Percentiles rank a stretch among this genome's conserved stretches.
Conservation (phyloP, 2,329 filamentous ascomycete species). For the Cordyceps militaris region DNA sequence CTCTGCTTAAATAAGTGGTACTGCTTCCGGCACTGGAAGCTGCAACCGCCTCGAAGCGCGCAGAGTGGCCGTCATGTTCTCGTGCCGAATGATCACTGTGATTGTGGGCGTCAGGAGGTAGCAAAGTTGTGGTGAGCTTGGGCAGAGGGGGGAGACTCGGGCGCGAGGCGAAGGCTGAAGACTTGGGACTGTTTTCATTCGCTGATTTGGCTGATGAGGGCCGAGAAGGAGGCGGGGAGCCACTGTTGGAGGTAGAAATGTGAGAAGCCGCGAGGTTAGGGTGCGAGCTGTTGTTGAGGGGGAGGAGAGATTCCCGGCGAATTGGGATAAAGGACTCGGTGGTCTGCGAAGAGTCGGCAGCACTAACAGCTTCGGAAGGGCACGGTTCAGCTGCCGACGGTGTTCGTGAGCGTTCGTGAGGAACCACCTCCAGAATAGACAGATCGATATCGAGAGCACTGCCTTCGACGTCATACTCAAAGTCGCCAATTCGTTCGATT, state of each 20-base stretch:
- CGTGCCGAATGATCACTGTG: slow-evolving; percentile 39
- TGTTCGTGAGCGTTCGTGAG: slow-evolving; percentile 26
- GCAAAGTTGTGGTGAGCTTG: slow-evolving; percentile 46
- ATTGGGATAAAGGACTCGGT: slow-evolving; percentile 30
- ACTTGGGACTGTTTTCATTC: slow-evolving; percentile 36
- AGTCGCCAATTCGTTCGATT: slow-evolving; percentile 84
- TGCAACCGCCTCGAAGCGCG: slow-evolving; percentile 62
- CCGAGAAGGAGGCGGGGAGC: slow-evolving; percentile 33
- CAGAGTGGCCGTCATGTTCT: slow-evolving; percentile 43
- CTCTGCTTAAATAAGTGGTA: slow-evolving; percentile 71
- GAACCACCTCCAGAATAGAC: slow-evolving; percentile 39
- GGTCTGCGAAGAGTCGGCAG: slow-evolving; percentile 32
- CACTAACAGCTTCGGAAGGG: slow-evolving; percentile 31
- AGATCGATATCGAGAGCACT: slow-evolving; percentile 50
- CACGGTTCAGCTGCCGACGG: slow-evolving; percentile 24
- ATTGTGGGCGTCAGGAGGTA: slow-evolving; percentile 41
- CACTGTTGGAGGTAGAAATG: slow-evolving; percentile 28
- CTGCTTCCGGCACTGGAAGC: slow-evolving; percentile 71
- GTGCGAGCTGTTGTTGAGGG: slow-evolving; percentile 59
- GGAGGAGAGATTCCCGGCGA: slow-evolving; percentile 31
- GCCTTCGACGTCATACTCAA: slow-evolving; percentile 71
- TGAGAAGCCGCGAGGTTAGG: slow-evolving; percentile 56
- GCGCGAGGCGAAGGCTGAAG: slow-evolving; percentile 41
- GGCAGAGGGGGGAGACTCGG: slow-evolving; percentile 49
- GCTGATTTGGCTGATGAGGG: slow-evolving; percentile 31